Base-by-base conservation (phyloP, 331 rosid species). In the Acacia concinna region DNA sequence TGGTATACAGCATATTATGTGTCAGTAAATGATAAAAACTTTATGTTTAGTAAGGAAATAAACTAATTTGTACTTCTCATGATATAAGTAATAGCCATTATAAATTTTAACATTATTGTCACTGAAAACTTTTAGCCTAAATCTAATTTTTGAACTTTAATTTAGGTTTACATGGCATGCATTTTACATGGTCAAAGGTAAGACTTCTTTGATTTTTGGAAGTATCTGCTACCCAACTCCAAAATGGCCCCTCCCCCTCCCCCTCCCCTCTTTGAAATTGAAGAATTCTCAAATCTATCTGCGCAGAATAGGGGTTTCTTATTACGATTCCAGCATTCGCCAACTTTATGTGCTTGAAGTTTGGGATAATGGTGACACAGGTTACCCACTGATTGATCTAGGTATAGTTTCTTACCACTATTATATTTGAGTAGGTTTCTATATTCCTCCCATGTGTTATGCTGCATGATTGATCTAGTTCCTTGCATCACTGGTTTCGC, bases 121-220 rank as follows among this genome's bases (percentile, higher is more conserved):
- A 31, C 37, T 51, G 38, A 63, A 60, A 70, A 75, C 79, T 76
- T 85, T 52, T 56, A 67, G 31, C 34, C 25, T 69, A 71, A 34
- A 68, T 51, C 47, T 66, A 47, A 67, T 73, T 70, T 20, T 81
- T 73, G 73, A 60, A 65, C 82, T 80, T 73, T 51, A 77, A 49
- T 83, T 83, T 85, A 94, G 98, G 93, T 94, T 78, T 88, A 91
- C 88, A 94, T 94, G 98, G 94, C 98, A 30, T 92, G 98, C 86
- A 80, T 94, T 80, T 86, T 81, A 81, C 87, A 90, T 34, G 97
- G 98, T 28, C 88, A 85, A 28, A 88, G 93, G 98, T 91, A 79
- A 86, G 88, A 90, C 77, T 78, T 81, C 27, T 43, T 15, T 64
- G 28, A 54, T 12, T 52, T 12, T 37, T 80, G 68, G 34, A 74